phyloP scores from a whole-genome alignment of 176 grass and related monocot genomes.

The Musa troglodytarum region DNA sequence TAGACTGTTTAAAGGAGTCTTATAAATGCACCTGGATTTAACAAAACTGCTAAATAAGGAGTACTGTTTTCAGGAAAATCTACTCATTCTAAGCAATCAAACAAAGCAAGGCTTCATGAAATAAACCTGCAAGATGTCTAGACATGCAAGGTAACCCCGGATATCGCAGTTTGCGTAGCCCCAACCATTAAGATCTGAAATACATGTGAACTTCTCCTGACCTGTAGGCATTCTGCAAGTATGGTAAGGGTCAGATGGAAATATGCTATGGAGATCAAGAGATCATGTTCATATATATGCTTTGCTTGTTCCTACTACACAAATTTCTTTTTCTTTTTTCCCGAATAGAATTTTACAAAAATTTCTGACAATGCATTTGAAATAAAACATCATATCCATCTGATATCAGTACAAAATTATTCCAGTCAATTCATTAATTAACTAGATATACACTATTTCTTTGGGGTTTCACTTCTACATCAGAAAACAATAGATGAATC shows the following conservation, averaged over 20 bases:
- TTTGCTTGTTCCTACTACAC: background rate
- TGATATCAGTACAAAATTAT: background rate
- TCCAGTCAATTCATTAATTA: background rate
- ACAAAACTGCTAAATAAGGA: too few species aligned
- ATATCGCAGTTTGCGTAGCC: conserved; percentile 23
- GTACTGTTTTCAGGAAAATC: background rate
- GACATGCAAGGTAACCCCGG: conserved; percentile 19
- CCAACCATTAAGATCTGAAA: conserved; percentile 33
- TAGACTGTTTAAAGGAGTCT: too few species aligned
- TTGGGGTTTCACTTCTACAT: background rate
- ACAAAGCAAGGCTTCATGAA: background rate
- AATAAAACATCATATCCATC: too few species aligned
- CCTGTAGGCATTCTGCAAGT: conserved; percentile 24
- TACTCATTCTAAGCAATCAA: background rate
- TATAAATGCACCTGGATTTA: too few species aligned
- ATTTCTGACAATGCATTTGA: too few species aligned
- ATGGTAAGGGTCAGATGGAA: background rate
- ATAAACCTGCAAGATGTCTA: conserved; percentile 32
- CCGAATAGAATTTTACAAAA: too few species aligned
- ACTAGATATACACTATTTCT: background rate
- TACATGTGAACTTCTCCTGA: conserved; percentile 33
- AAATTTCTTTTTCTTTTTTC: background rate
- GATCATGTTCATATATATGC: too few species aligned
- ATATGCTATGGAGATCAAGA: background rate
- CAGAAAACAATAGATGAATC: background rate